Evolutionary conservation across 306 rosid species (phyloP), one percentile per base, ranked within the genome.

Genomic region (Abrus precatorius): DNA sequence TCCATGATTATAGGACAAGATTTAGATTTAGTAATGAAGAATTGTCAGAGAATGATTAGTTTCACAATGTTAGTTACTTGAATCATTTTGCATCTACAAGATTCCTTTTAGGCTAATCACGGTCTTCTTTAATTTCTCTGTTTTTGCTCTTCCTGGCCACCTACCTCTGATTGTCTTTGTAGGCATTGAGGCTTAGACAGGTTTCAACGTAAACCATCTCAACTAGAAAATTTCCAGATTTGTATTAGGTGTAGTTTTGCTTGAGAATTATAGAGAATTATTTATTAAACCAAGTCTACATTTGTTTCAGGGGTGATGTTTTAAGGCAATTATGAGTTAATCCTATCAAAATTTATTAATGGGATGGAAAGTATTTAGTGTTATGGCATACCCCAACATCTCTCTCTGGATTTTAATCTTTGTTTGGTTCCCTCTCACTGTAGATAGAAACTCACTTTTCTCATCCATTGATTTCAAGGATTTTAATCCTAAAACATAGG

Each of bases 11-110:
- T 80, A 68, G 84, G 72, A 52, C 76, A 45, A 70, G 69, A 75
- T 75, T 72, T 74, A 48, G 82, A 79, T 82, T 84, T 68, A 40
- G 65, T 64, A 77, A 69, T 73, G 74, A 76, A 84, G 73, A 57
- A 76, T 70, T 72, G 75, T 74, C 85, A 76, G 74, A 34, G 59
- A 79, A 63, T 80, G 82, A 34, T 20, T 67, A 62, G 59, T 76
- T 57, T 84, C 83, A 47, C 62, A 77, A 52, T 73, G 74, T 80
- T 82, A 80, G 48, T 84, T 80, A 40, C 72, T 75, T 45, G 28
- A 82, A 68, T 47, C 53, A 67, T 49, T 67, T 84, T 82, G 62
- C 59, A 11, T 61, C 49, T 57, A 29, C 50, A 56, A 72, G 28
- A 65, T 70, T 44, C 63, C 43, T 43, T 85, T 82, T 70, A 60